Base-by-base conservation (phyloP, 2,329 filamentous ascomycete genomes). In the Colletotrichum sp. region DNA sequence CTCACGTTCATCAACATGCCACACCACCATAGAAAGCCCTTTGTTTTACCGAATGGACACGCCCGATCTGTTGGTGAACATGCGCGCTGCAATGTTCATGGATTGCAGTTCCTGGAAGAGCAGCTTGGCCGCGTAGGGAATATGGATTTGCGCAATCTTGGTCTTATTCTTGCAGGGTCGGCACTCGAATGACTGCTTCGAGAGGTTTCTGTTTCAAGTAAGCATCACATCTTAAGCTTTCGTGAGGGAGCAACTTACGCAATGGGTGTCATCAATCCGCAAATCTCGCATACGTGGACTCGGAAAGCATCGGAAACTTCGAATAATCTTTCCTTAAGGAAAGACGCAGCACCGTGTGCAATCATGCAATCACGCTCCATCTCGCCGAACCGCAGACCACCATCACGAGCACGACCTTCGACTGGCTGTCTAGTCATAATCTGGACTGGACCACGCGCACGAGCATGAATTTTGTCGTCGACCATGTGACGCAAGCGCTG, bases 321-420 rank as follows among this genome's bases (percentile, higher is more conserved):
- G 82, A 99, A 98, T 74, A 99, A 87, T 82, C 97, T 93, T 89
- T 99, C 97, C 88, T 99, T 99, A 83, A 99, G 87, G 91, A 99
- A 99, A 3, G 96, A 94, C 71, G 95, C 96, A 5, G 98, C 97
- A 83, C 97, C 97, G 84, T 99, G 98, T n/a, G 98, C 96, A 88
- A 99, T 99, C 97, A 99, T 99, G 85, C 97, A 99, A 92, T 99
- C 98, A 88, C 98, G 96, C 87, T 99, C 98, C 97, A 99, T 99
- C 90, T 99, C 97, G 93, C 97, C 97, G 92, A 99, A 99, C 84
- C 98, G 96, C 60, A 99, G 91, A 89, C 97, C 97, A 91, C 97
- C 97, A 84, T 99, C 98, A 86, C 98, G 91, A 5, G 97, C 97
- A 92, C 98, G 95, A 94, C 97, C 97, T 87, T 99, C 97, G 16